Percentiles rank a stretch among this genome's conserved stretches.
phyloP scores from a whole-genome alignment of 2,329 filamentous ascomycete species.

The Rutstroemia sp. region DNA sequence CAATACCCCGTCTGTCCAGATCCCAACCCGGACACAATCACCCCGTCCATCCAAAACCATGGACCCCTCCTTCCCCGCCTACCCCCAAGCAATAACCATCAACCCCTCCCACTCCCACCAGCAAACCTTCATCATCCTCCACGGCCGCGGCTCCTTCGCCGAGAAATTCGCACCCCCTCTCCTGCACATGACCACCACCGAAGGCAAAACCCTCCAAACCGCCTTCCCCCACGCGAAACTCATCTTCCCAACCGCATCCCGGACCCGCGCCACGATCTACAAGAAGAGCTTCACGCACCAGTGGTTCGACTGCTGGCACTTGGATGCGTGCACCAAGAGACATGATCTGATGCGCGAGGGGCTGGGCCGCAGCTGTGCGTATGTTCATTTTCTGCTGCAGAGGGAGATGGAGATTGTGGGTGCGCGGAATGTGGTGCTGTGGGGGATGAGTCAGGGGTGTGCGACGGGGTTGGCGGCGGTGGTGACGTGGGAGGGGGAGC shows the following conservation, averaged over 20 bases:
- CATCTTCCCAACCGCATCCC: constrained; percentile 43
- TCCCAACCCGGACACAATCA: not conserved
- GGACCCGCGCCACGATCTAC: constrained; percentile 33
- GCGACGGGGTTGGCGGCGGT: constrained; percentile 39
- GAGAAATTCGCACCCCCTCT: constrained; percentile 35
- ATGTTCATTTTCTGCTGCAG: constrained; percentile 34
- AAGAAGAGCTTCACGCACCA: constrained; percentile 35
- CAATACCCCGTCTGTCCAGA: not conserved
- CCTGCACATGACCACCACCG: constrained; percentile 26
- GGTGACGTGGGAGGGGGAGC: constrained; percentile 37
- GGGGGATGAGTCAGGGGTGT: constrained; percentile 48
- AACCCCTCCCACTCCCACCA: constrained; percentile 4
- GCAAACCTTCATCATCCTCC: constrained; percentile 42
- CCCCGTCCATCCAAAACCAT: not conserved
- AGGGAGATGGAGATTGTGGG: constrained; percentile 34
- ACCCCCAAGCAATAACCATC: not conserved
- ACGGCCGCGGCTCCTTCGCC: constrained; percentile 40
- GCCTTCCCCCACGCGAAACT: constrained; percentile 39
- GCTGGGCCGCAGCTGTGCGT: constrained; percentile 36
- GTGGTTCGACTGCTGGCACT: constrained; percentile 40
- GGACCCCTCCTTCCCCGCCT: not conserved
- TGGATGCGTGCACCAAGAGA: constrained; percentile 24
- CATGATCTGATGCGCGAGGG: constrained; percentile 32
- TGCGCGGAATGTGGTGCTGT: constrained; percentile 36
- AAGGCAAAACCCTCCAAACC: constrained; percentile 19